A percentile compares a stretch with the other conserved stretches of the same genome.
Evolutionary conservation across 2,329 filamentous ascomycete genomes (phyloP).

Genomic region (Apiospora saccharicola): DNA sequence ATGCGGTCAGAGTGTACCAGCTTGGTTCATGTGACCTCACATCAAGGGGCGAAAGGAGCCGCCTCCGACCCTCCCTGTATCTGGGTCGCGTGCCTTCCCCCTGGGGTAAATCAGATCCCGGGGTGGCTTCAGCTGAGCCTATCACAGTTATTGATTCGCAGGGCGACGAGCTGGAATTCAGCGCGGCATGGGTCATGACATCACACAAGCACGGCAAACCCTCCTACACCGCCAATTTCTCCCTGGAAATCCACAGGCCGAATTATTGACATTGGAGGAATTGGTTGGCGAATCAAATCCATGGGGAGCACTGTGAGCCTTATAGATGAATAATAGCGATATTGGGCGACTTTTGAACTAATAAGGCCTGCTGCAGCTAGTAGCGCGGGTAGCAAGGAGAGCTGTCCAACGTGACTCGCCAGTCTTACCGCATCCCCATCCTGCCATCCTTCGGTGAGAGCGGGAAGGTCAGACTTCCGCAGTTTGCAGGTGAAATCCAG

Average conservation of each 20-base stretch:
- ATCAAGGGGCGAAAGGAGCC: conserved; percentile 4
- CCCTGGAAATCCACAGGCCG: not conserved
- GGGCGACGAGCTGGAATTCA: conserved; percentile 10
- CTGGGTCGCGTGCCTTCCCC: conserved; percentile 8
- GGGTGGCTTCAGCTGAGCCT: conserved; percentile 1
- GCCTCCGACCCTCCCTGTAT: not conserved
- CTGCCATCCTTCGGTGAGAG: not conserved
- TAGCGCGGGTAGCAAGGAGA: not conserved
- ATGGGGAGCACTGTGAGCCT: not conserved
- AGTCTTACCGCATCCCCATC: conserved; percentile 10
- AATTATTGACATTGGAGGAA: not conserved
- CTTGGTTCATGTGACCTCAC: conserved; percentile 14
- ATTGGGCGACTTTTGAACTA: not conserved
- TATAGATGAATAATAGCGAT: not conserved
- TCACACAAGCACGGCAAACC: not conserved
- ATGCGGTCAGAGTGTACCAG: not conserved
- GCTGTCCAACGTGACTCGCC: conserved; percentile 13
- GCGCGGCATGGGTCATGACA: not conserved
- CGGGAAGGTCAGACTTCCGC: conserved; percentile 12
- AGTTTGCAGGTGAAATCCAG: not conserved
- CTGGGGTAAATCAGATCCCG: not conserved
- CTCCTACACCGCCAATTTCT: conserved; percentile 3
- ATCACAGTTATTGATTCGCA: not conserved
- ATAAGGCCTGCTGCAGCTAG: not conserved
- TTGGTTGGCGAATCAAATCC: not conserved